These are phyloP conservation scores for Hyaloscypha variabilis DNA, from an alignment of 495 filamentous ascomycete species.

Conservation along the genomic window DNA sequence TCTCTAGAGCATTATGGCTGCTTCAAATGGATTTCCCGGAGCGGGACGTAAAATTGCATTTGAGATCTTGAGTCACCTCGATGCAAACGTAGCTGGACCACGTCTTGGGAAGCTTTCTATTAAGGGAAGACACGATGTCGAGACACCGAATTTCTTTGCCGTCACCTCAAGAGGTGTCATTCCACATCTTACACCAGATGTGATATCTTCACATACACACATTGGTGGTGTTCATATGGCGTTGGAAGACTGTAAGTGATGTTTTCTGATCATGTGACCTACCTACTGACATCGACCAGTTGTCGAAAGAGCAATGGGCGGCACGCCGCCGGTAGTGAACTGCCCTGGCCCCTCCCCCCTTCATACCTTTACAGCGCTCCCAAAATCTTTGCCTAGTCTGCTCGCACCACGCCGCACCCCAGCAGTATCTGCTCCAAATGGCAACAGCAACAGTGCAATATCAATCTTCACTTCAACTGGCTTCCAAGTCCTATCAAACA, in stretches of 20 bases:
- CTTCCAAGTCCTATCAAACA: conserved; percentile 67
- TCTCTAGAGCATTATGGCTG: background rate
- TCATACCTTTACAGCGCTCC: conserved; percentile 70
- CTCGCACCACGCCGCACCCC: conserved; percentile 79
- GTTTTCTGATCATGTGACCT: conserved; percentile 21
- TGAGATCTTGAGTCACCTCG: conserved; percentile 17
- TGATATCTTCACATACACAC: conserved; percentile 63
- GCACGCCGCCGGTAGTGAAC: conserved; percentile 44
- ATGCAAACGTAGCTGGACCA: conserved; percentile 29
- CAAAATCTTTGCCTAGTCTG: conserved; percentile 59
- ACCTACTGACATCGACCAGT: conserved; percentile 53
- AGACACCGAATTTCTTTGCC: conserved; percentile 82
- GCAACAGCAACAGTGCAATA: conserved; percentile 73
- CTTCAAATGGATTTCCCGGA: background rate
- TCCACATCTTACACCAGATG: conserved; percentile 88
- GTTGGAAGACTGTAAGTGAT: conserved; percentile 86
- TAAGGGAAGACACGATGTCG: conserved; percentile 58
- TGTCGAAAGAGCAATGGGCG: conserved; percentile 65
- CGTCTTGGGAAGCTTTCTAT: conserved; percentile 67
- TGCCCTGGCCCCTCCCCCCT: conserved; percentile 50
- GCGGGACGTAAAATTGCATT: conserved; percentile 9
- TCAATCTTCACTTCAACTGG: conserved; percentile 83
- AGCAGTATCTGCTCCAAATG: conserved; percentile 68
- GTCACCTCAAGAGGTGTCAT: conserved; percentile 80
- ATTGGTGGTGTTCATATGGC: conserved; percentile 76